Evolutionary conservation across 306 rosid genomes (phyloP).

Genomic region (Phaseolus lunatus): DNA sequence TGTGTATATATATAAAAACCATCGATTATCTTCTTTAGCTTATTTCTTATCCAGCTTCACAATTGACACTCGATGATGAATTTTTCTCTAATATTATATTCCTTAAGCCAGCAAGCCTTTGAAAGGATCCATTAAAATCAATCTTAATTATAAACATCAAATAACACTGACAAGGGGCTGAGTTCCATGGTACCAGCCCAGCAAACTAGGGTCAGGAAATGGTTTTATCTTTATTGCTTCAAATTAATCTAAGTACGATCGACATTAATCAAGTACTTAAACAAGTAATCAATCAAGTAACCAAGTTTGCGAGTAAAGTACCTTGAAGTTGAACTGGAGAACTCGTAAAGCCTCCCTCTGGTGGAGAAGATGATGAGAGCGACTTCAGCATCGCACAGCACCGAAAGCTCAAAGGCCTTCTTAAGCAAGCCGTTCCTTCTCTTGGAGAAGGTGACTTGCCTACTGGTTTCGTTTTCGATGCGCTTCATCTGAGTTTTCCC

Average conservation of each 20-base stretch:
- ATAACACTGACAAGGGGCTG: slow-evolving; percentile 9
- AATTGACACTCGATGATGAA: not conserved
- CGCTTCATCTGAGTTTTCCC: slow-evolving; percentile 96
- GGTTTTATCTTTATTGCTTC: not conserved
- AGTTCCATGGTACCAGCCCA: not conserved
- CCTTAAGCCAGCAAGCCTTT: not conserved
- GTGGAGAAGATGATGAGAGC: slow-evolving; percentile 85
- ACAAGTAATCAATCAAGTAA: not conserved
- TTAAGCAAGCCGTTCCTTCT: slow-evolving; percentile 86
- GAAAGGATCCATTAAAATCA: not conserved
- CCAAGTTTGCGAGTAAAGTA: slow-evolving; percentile 31
- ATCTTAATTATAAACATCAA: not conserved
- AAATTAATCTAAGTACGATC: not conserved
- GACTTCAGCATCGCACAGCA: slow-evolving; percentile 96
- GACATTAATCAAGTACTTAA: not conserved
- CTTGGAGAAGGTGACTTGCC: slow-evolving; percentile 95
- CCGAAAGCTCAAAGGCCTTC: slow-evolving; percentile 93
- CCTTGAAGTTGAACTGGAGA: slow-evolving; percentile 70
- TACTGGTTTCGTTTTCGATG: slow-evolving; percentile 82
- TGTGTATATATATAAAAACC: not conserved
- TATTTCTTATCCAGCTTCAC: not conserved
- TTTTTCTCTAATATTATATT: not conserved
- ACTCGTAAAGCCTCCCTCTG: slow-evolving; percentile 91
- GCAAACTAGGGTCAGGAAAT: slow-evolving; percentile 4
- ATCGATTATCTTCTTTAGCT: not conserved